Evolutionary conservation across 2,329 filamentous ascomycete species (phyloP).

Genomic region (Aspergillus niger): DNA sequence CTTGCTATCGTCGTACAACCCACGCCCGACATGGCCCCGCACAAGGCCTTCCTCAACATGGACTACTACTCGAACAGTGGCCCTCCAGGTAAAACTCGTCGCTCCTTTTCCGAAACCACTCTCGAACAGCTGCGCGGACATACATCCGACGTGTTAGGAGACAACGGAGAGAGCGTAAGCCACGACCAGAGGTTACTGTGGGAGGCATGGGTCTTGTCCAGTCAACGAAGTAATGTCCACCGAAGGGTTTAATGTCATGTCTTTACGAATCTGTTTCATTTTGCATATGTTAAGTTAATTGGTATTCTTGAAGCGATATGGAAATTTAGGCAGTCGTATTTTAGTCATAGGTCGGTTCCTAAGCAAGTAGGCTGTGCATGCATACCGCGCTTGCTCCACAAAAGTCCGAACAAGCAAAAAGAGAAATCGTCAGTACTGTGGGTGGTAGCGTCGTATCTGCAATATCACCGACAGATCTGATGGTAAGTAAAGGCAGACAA

Average conservation of each 20-base stretch:
- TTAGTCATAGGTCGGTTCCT: neutral
- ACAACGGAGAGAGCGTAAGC: conserved; percentile 38
- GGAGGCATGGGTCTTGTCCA: conserved; percentile 43
- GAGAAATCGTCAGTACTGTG: no score
- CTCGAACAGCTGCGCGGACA: conserved; percentile 31
- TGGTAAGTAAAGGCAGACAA: no score
- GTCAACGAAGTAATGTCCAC: conserved; percentile 17
- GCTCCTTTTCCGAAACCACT: conserved; percentile 15
- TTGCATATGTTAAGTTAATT: neutral
- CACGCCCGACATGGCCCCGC: conserved; percentile 14
- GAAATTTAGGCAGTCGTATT: neutral
- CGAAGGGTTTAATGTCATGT: conserved; percentile 6
- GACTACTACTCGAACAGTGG: conserved; percentile 7
- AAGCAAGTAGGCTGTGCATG: no score
- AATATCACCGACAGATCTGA: no score
- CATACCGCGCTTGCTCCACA: no score
- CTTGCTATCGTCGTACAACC: conserved; percentile 24
- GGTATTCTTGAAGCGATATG: neutral
- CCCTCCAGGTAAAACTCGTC: conserved; percentile 9
- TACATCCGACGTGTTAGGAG: conserved; percentile 38
- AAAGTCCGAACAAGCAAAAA: no score
- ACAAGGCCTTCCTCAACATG: conserved; percentile 20
- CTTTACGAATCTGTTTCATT: neutral
- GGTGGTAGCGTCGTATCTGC: no score
- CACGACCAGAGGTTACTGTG: conserved; percentile 38